Conservation (phyloP, 352 stramenopile species). For the Peronospora belbahrii region DNA sequence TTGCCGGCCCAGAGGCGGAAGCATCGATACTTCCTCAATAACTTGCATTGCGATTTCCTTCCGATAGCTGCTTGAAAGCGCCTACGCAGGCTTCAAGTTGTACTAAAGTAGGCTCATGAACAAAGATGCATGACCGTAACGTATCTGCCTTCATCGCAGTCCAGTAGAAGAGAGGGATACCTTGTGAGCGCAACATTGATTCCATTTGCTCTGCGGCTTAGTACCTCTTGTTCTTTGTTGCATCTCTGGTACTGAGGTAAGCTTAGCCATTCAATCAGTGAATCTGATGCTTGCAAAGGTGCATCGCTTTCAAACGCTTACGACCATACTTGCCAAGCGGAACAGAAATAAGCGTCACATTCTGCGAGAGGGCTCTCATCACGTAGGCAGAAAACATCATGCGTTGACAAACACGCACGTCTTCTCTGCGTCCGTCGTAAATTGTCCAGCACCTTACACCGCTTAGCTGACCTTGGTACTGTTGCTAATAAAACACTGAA, state of each 20-base stretch:
- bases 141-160: slow-evolving; percentile 12
- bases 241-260: no score
- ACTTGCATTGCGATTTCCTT: slow-evolving; percentile 11
- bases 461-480: neutral
- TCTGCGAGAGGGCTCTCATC: slow-evolving; percentile 35
- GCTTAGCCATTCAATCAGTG: slow-evolving; percentile 18
- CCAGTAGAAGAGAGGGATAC: slow-evolving; percentile 9
- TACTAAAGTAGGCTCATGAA: no score
- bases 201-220: slow-evolving; percentile 11
- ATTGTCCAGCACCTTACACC: slow-evolving; percentile 5
- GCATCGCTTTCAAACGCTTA: slow-evolving; percentile 28
- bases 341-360: slow-evolving; percentile 17
- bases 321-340: slow-evolving; percentile 12
- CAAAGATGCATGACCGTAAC: slow-evolving; percentile 20
- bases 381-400: slow-evolving; percentile 46
- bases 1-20: slow-evolving; percentile 12
- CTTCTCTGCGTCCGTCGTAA: slow-evolving; percentile 29
- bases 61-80: slow-evolving; percentile 18
- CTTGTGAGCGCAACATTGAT: neutral
- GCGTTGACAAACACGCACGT: slow-evolving; percentile 24
- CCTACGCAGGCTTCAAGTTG: neutral
- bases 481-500: slow-evolving; percentile 24
- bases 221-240: no score
- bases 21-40: slow-evolving; percentile 14
- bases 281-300: slow-evolving; percentile 8